Evolutionary conservation across 2,329 filamentous ascomycete species (phyloP).

Genomic region (Chaetomiaceae sp.): DNA sequence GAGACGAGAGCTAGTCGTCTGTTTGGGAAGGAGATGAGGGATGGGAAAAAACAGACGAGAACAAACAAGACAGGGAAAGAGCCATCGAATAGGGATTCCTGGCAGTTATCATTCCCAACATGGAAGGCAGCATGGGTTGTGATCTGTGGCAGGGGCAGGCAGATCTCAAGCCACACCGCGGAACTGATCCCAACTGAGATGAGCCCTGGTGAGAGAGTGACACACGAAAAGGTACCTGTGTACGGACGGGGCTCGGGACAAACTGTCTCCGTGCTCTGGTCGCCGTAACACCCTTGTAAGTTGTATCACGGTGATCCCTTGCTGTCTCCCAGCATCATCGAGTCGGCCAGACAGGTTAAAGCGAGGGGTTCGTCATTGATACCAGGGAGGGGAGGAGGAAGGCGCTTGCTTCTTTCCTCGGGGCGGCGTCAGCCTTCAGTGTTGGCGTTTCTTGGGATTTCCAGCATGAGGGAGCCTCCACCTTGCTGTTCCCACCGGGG

Average conservation of each 20-base stretch:
- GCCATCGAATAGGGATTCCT: too few species aligned
- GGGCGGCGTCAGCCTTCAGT: background rate
- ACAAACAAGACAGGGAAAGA: background rate
- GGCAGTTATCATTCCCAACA: too few species aligned
- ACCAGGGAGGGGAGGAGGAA: background rate
- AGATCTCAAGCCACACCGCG: too few species aligned
- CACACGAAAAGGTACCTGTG: background rate
- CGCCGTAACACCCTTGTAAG: background rate
- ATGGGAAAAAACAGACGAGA: background rate
- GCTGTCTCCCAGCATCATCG: background rate
- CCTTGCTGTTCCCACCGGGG: background rate
- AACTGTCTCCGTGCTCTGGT: background rate
- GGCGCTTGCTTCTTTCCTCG: background rate
- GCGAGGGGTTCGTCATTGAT: background rate
- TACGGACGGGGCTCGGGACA: too few species aligned
- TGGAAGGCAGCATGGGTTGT: too few species aligned
- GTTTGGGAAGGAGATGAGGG: background rate
- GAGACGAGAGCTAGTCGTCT: background rate
- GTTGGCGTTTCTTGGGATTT: background rate
- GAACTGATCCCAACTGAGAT: too few species aligned
- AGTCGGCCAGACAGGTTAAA: background rate
- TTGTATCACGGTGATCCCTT: slow-evolving; percentile 2
- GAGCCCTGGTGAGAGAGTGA: background rate
- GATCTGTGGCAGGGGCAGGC: too few species aligned
- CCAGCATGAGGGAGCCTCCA: background rate